These are phyloP conservation scores for Mesembryanthemum crystallinum DNA, from an alignment of 148 eudicot species.

Conservation along the genomic window DNA sequence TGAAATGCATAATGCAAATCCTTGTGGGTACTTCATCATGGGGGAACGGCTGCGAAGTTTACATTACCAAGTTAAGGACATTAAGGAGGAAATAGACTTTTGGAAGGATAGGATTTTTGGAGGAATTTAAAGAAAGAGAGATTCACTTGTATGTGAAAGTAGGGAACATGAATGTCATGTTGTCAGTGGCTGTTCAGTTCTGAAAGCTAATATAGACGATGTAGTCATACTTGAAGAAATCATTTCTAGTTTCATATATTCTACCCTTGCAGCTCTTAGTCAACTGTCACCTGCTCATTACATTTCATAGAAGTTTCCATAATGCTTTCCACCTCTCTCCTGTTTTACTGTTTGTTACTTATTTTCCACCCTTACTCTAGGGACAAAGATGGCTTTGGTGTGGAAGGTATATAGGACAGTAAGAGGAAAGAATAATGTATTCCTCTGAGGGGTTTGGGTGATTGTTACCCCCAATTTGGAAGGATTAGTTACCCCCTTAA, in stretches of 20 bases:
- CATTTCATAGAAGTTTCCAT: too few species aligned
- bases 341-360: too few species aligned
- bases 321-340: too few species aligned
- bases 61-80: slow-evolving; percentile 1
- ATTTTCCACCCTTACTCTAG: too few species aligned
- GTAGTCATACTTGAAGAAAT: background rate
- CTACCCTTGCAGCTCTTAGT: background rate
- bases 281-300: too few species aligned
- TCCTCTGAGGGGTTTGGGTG: too few species aligned
- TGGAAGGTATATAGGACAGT: too few species aligned
- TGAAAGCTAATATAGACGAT: background rate
- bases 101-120: background rate
- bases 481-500: too few species aligned
- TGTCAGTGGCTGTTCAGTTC: background rate
- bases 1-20: background rate
- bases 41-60: background rate
- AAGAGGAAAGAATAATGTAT: too few species aligned
- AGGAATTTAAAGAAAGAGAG: background rate
- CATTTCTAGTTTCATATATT: background rate
- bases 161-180: background rate
- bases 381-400: too few species aligned
- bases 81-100: background rate
- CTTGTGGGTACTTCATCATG: background rate
- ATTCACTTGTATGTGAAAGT: background rate
- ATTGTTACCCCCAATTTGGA: too few species aligned